A percentile compares a stretch with the other conserved stretches of the same genome.
Evolutionary conservation across 2,329 filamentous ascomycete genomes (phyloP).

Genomic region (Talaromyces sp.): DNA sequence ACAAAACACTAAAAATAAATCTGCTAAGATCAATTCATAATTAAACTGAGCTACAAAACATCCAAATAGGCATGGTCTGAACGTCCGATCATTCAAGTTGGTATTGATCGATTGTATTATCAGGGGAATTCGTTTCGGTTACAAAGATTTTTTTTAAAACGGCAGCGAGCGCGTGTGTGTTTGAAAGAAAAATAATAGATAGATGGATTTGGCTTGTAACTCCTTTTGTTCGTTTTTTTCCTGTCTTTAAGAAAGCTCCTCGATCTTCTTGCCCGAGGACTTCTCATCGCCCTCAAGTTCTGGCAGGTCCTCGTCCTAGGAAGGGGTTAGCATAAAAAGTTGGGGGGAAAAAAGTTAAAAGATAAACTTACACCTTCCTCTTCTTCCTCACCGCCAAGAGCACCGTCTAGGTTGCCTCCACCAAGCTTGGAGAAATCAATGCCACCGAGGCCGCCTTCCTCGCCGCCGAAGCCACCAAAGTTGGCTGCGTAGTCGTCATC

Average conservation of each 20-base stretch:
- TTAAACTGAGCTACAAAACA: too few relatives aligned
- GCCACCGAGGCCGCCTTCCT: conserved; percentile 70
- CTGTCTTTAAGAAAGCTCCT: conserved; percentile 28
- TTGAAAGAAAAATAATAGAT: background rate
- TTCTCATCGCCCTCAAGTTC: conserved; percentile 61
- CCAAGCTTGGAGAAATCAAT: conserved; percentile 94
- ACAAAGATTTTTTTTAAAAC: background rate
- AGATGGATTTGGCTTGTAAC: background rate
- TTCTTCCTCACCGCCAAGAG: conserved; percentile 27
- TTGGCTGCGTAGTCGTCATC: conserved; percentile 66
- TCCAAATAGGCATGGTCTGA: too few relatives aligned
- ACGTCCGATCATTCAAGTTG: background rate
- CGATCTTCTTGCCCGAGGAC: conserved; percentile 32
- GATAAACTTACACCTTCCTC: conserved; percentile 19
- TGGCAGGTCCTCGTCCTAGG: conserved; percentile 75
- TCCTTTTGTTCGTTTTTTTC: background rate
- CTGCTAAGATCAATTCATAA: too few relatives aligned
- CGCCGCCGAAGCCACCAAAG: conserved; percentile 51
- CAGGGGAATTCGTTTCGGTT: background rate
- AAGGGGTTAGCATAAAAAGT: background rate
- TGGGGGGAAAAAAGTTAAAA: background rate
- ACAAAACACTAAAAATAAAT: too few relatives aligned
- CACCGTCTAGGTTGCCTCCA: conserved; percentile 23
- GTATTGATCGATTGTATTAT: background rate
- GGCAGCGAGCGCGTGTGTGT: background rate